These are phyloP conservation scores for Fusarium equiseti DNA, from an alignment of 2,329 filamentous ascomycete genomes.

Conservation along the genomic window DNA sequence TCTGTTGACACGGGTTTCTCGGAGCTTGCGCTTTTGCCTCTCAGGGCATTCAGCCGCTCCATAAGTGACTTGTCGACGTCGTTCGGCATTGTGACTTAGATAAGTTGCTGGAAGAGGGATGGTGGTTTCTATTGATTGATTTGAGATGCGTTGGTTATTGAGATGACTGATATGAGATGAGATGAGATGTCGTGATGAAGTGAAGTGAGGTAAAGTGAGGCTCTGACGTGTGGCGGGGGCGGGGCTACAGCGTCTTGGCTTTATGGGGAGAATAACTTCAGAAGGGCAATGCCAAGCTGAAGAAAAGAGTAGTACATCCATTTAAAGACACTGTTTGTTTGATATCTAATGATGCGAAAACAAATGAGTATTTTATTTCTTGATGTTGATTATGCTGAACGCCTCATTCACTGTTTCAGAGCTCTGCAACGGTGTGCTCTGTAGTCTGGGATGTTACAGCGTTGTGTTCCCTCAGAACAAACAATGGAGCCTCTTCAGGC, in stretches of 20 bases:
- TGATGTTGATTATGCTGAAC: not conserved
- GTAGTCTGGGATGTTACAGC: not conserved
- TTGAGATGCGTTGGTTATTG: not conserved
- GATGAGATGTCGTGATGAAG: not conserved
- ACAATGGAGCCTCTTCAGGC: not conserved
- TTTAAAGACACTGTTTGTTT: not conserved
- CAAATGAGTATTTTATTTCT: not conserved
- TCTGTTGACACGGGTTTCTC: constrained; percentile 53
- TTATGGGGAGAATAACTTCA: not conserved
- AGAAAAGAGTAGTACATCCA: not conserved
- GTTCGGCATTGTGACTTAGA: constrained; percentile 46
- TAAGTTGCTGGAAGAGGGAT: too few relatives aligned
- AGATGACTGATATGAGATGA: constrained; percentile 10
- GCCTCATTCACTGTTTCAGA: not conserved
- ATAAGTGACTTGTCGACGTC: constrained; percentile 62
- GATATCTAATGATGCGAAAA: too few relatives aligned
- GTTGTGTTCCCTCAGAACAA: not conserved
- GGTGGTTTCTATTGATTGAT: too few relatives aligned
- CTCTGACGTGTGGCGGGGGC: constrained; percentile 31
- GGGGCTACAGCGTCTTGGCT: constrained; percentile 28
- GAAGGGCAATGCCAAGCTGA: not conserved
- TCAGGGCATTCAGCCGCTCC: constrained; percentile 66
- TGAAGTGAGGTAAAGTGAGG: constrained; percentile 2
- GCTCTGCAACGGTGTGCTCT: not conserved
- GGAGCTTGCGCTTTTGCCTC: constrained; percentile 53